Evolutionary conservation across 495 filamentous ascomycete genomes (phyloP), one percentile per base, ranked within the genome.

Genomic region (Penicillium chermesinum): DNA sequence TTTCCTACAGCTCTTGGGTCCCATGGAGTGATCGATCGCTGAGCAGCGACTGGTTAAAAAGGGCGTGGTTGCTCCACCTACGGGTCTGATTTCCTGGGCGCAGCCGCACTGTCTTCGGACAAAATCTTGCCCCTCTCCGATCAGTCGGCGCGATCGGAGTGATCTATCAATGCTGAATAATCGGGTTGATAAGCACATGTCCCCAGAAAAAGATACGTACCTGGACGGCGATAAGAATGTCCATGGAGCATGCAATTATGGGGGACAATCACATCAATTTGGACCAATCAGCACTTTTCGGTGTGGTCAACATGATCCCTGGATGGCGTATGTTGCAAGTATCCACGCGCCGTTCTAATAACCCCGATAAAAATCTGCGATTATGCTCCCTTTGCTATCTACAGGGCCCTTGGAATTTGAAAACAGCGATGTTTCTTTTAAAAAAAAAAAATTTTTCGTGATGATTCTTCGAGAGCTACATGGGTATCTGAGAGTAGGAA

Each of bases 81-180:
- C 39, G 51, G 48, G 48, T 21, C 17, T 30, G 17, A 2, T 40
- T 41, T 27, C n/a, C 55, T 44, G 51, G 44, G 17, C 20, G 47
- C 17, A 52, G 57, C 49, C 53, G 46, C 56, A 32, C 17, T 25
- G 18, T 18, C 4, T 10, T 57, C 57, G 59, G 60, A 44, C 48
- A 58, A 57, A 50, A 48, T 4, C 43, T 30, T n/a, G 39, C 27
- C 15, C 15, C 22, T 43, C 50, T 33, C 60, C 57, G 60, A 53
- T n/a, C n/a, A 2, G 7, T 53, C 60, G 57, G 60, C 53, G 51
- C 45, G 40, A 49, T 55, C 57, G 57, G 60, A n/a, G n/a, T n/a
- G n/a, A n/a, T n/a, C n/a, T n/a, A n/a, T n/a, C n/a, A n/a, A n/a
- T n/a, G n/a, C n/a, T n/a, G n/a, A n/a, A n/a, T n/a, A n/a, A n/a